Percentiles rank a stretch among this genome's conserved stretches.
Conservation (phyloP, 495 filamentous ascomycete genomes). For the Penicillium pulvis region DNA sequence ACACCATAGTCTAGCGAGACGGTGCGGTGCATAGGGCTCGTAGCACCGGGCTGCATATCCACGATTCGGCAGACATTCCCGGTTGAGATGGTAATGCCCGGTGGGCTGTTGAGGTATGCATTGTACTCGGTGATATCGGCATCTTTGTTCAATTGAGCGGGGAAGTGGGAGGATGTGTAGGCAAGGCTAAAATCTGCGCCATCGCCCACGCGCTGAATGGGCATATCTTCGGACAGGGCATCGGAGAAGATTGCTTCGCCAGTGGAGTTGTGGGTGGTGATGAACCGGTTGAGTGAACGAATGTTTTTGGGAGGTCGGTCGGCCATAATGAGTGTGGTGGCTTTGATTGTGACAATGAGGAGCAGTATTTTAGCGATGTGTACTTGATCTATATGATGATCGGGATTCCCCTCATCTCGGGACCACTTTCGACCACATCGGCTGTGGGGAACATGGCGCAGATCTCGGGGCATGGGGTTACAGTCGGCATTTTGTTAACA, state of each 20-base stretch:
- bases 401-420: constrained; percentile 12
- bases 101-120: constrained; percentile 40
- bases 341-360: neutral
- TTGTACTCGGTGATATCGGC: constrained; percentile 44
- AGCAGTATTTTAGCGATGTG: neutral
- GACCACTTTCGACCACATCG: constrained; percentile 37
- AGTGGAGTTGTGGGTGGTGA: constrained; percentile 38
- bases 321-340: constrained; percentile 17
- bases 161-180: constrained; percentile 56
- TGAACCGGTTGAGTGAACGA: constrained; percentile 41
- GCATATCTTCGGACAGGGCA: constrained; percentile 25
- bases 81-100: constrained; percentile 51
- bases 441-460: constrained; percentile 11
- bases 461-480: constrained; percentile 4
- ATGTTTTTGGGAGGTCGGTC: constrained; percentile 26
- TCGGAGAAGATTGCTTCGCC: constrained; percentile 39
- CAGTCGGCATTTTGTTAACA: neutral
- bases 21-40: constrained; percentile 71
- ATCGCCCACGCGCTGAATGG: constrained; percentile 27
- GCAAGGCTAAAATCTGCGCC: constrained; percentile 34
- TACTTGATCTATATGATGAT: constrained; percentile 7
- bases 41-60: constrained; percentile 64
- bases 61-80: constrained; percentile 56
- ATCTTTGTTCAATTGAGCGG: constrained; percentile 52
- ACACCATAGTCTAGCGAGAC: constrained; percentile 72